Evolutionary conservation across 1,284 basidiomycete genomes (phyloP).

Genomic region (Somion occarium): DNA sequence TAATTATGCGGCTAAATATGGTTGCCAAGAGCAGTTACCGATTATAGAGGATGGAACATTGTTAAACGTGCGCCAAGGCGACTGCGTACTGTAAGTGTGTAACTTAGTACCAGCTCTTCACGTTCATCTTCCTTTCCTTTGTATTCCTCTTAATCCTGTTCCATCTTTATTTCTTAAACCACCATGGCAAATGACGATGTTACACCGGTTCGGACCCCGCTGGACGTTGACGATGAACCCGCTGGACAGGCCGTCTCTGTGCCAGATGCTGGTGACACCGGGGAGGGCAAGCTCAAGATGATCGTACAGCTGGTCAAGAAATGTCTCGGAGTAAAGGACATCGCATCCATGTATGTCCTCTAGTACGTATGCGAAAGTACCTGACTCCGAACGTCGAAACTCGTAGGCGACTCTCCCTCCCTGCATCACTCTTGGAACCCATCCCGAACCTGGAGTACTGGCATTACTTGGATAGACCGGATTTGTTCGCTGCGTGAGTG

Average conservation of each 20-base stretch:
- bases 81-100: neutral
- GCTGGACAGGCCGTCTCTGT: conserved; percentile 55
- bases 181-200: conserved; percentile 4
- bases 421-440: conserved; percentile 86
- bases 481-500: conserved; percentile 84
- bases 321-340: conserved; percentile 86
- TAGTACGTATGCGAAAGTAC: neutral
- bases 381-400: neutral
- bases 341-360: conserved; percentile 72
- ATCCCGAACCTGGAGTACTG: conserved; percentile 94
- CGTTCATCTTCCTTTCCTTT: neutral
- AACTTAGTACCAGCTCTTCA: neutral
- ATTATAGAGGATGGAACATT: neutral
- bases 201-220: conserved; percentile 8
- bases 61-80: neutral
- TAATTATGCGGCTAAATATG: neutral
- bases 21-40: neutral
- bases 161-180: conserved; percentile 5
- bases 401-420: conserved; percentile 79
- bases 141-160: neutral
- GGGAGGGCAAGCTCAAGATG: conserved; percentile 89
- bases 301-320: conserved; percentile 85
- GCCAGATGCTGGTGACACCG: conserved; percentile 67
- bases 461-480: conserved; percentile 92
- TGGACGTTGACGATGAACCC: conserved; percentile 44